Evolutionary conservation across 164 flowering plant species (phyloP), one percentile per base, ranked within the genome.

Genomic region (Tetracentron sinense): DNA sequence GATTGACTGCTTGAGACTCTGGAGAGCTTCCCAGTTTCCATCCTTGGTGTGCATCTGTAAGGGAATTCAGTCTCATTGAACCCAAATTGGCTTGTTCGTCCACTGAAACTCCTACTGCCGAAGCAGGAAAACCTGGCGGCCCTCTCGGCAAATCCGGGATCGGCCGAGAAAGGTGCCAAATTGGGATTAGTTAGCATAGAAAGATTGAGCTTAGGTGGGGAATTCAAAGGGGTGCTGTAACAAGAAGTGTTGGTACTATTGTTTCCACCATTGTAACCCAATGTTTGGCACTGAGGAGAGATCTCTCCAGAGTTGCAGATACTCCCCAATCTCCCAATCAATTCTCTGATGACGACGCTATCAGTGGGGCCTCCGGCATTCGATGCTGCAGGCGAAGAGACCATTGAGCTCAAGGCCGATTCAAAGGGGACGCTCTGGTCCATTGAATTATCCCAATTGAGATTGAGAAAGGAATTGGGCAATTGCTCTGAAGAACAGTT

Each of bases 91-190:
- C 55, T 58, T 16, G 61, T 73, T 33, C 75, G 47, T 6, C 84
- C 80, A 26, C 71, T 67, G 61, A 78, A 79, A 63, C 68, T 84
- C 54, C 81, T 31, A 60, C 75, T 79, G 0, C 90, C 82, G 33
- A 89, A 92, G 66, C 85, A 81, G 2, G 98, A 88, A 58, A 77
- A 85, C 67, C 79, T 85, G 6, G 96, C 96, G 33, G 96, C 98
- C 63, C 98, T 71, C 69, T 87, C 95, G 0, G 79, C 92, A 42
- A 92, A 92, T 10, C 90, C 98, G 7, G 96, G 92, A 73, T 86
- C 98, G 8, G 85, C 65, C 0, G 83, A 42, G 31, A 90, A 75
- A 6, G 82, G 75, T 0, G 90, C 81, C 60, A 89, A 66, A 55
- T 63, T 57, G 7, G 85, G 72, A 60, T 62, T 49, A 20, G 57